Evolutionary conservation across 306 rosid species (phyloP).

Genomic region (Pachyrhizus erosus): DNA sequence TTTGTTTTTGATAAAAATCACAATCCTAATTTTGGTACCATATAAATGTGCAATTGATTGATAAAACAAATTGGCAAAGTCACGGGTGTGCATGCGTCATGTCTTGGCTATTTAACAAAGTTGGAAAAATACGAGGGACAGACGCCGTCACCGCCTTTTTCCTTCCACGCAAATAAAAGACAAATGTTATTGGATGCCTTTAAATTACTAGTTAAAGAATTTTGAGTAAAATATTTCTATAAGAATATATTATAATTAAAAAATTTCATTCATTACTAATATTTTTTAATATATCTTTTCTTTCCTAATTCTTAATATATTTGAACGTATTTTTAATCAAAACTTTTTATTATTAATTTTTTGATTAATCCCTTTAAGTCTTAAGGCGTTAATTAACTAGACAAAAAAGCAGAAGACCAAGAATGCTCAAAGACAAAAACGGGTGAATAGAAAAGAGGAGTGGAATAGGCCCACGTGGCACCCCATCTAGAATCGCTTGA

Average conservation of each 20-base stretch:
- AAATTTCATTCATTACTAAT: not conserved
- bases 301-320: not conserved
- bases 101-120: conserved; percentile 5
- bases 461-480: conserved; percentile 2
- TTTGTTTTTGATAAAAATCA: too few relatives aligned
- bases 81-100: not conserved
- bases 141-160: not conserved
- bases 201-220: not conserved
- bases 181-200: not conserved
- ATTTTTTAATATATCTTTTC: too few relatives aligned
- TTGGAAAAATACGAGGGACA: not conserved
- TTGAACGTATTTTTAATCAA: not conserved
- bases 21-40: not conserved
- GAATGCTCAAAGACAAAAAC: conserved; percentile 19
- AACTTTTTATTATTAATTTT: not conserved
- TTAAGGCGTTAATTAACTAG: not conserved
- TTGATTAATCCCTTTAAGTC: not conserved
- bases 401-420: not conserved
- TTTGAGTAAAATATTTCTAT: not conserved
- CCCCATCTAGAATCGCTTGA: conserved; percentile 54
- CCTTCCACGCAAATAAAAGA: conserved; percentile 30
- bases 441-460: not conserved
- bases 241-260: not conserved
- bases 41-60: not conserved
- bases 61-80: not conserved